A percentile compares a stretch with the other conserved stretches of the same genome.
Evolutionary conservation across 2,329 filamentous ascomycete genomes (phyloP).

Genomic region (Colletotrichum zoysiae): DNA sequence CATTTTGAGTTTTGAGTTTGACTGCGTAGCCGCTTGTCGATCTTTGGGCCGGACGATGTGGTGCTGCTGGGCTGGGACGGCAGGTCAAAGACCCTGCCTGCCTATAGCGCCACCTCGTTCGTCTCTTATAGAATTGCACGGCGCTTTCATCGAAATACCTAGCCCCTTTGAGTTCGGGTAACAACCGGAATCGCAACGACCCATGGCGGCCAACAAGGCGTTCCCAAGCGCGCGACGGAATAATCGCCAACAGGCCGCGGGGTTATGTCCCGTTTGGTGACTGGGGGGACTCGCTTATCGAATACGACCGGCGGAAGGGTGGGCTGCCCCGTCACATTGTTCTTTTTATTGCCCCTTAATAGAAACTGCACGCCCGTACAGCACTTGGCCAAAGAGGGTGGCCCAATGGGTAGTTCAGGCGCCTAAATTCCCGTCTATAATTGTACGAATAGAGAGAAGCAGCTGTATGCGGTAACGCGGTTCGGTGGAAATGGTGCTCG

Average conservation of each 20-base stretch:
- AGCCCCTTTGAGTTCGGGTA: conserved; percentile 1
- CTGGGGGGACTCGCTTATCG: not conserved
- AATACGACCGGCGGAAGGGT: not conserved
- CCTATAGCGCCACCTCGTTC: not conserved
- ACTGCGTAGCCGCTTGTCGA: not conserved
- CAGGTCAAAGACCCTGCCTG: not conserved
- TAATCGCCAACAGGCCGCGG: conserved; percentile 22
- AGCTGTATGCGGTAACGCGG: no score
- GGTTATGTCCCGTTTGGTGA: conserved; percentile 8
- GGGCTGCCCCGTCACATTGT: not conserved
- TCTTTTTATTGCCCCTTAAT: not conserved
- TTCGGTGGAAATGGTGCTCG: not conserved
- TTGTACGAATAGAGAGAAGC: not conserved
- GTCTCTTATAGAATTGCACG: not conserved
- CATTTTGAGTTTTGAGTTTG: conserved; percentile 29
- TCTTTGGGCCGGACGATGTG: not conserved
- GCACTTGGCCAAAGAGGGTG: not conserved
- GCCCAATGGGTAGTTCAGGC: not conserved
- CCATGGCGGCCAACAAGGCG: not conserved
- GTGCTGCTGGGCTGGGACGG: not conserved
- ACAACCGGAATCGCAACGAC: not conserved
- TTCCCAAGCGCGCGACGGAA: conserved; percentile 37
- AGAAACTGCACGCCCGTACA: no score
- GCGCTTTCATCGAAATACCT: not conserved
- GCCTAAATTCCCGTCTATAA: not conserved